Evolutionary conservation across 2,329 filamentous ascomycete genomes (phyloP).

Genomic region (Alternaria panax): DNA sequence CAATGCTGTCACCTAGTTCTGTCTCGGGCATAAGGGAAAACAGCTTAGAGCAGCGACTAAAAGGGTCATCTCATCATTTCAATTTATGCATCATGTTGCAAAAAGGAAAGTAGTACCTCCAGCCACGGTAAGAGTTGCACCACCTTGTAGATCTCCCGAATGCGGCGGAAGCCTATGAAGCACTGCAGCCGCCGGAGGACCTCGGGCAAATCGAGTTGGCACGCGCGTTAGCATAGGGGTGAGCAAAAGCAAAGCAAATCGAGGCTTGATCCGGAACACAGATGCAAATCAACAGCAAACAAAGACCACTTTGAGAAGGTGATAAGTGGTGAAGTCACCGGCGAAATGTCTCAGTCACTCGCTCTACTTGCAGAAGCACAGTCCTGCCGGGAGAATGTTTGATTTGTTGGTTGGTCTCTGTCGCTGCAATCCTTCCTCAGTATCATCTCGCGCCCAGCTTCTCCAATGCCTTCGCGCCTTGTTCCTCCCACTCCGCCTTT

Average conservation of each 20-base stretch:
- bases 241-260: neutral
- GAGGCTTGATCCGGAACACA: neutral
- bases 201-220: constrained; percentile 5
- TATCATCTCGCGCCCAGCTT: constrained; percentile 86
- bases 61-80: neutral
- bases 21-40: constrained; percentile 2
- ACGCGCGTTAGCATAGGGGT: neutral
- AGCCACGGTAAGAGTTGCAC: constrained; percentile 14
- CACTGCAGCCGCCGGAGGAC: constrained; percentile 15
- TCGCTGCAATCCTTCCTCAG: constrained; percentile 14
- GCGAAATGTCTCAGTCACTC: neutral
- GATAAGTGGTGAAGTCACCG: constrained; percentile 12
- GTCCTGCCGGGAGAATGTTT: constrained; percentile 2
- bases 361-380: neutral
- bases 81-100: neutral
- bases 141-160: constrained; percentile 30
- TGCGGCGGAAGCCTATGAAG: constrained; percentile 15
- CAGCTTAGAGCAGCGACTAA: constrained; percentile 10
- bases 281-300: neutral
- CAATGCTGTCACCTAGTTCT: constrained; percentile 20
- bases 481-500: constrained; percentile 96
- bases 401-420: constrained; percentile 17
- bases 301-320: constrained; percentile 3
- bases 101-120: neutral
- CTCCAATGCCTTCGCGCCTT: constrained; percentile 82